phyloP scores from a whole-genome alignment of 257 asterid genomes.

The Haberlea rhodopensis region DNA sequence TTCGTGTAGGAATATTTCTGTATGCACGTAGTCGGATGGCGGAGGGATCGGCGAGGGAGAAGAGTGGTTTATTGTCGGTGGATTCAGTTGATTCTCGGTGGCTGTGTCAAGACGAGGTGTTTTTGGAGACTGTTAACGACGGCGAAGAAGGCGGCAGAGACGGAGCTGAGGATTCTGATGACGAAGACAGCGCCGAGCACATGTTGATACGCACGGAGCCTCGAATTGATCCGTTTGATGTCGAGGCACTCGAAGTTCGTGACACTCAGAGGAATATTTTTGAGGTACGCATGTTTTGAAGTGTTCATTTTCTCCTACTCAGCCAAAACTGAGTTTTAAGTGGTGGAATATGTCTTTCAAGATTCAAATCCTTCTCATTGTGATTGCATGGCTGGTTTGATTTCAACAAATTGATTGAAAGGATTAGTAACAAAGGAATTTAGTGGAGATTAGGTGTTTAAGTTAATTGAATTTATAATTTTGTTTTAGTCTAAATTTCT shows the following conservation, averaged over 20 bases:
- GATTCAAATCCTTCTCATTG: no score
- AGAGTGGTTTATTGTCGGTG: conserved; percentile 66
- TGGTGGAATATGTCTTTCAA: no score
- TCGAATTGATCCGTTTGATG: conserved; percentile 89
- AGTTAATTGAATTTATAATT: no score
- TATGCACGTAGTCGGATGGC: conserved; percentile 36
- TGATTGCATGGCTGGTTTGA: no score
- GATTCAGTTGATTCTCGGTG: conserved; percentile 97
- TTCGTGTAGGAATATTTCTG: no score
- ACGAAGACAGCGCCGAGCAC: conserved; percentile 73
- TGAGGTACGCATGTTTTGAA: conserved; percentile 47
- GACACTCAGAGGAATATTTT: conserved; percentile 69
- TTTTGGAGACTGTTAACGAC: conserved; percentile 48
- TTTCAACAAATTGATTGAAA: no score
- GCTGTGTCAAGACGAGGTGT: conserved; percentile 82
- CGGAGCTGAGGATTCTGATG: conserved; percentile 58
- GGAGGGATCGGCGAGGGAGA: conserved; percentile 83
- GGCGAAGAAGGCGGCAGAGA: conserved; percentile 36
- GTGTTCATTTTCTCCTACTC: no score
- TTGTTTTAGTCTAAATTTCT: no score
- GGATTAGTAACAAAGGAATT: no score
- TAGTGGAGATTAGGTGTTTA: no score
- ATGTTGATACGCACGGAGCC: conserved; percentile 94
- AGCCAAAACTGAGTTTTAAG: no score
- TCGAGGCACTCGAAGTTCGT: conserved; percentile 92